These are phyloP conservation scores for Ceratocystis huliohia DNA, from an alignment of 2,329 filamentous ascomycete genomes.

Conservation along the genomic window DNA sequence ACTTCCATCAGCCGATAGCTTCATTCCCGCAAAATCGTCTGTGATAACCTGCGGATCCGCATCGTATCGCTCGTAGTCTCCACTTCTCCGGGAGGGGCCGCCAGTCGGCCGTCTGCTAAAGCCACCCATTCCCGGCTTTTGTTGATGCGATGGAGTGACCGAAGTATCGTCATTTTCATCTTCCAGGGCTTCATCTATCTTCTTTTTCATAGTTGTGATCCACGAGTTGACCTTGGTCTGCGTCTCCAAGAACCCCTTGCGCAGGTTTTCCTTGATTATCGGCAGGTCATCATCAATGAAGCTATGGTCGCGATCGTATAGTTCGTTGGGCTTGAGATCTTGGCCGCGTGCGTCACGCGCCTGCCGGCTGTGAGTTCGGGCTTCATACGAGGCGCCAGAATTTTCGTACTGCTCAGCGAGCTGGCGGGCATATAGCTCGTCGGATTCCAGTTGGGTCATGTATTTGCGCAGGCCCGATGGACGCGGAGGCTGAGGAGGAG, in stretches of 20 bases:
- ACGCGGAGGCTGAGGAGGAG: conserved; percentile 71
- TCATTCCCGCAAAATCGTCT: conserved; percentile 72
- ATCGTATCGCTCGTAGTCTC: conserved; percentile 85
- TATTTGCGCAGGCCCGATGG: conserved; percentile 48
- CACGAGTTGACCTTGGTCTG: conserved; percentile 86
- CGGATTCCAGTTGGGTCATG: conserved; percentile 72
- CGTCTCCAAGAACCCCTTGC: conserved; percentile 88
- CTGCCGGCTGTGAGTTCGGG: conserved; percentile 32
- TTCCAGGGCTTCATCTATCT: conserved; percentile 75
- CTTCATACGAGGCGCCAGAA: conserved; percentile 41
- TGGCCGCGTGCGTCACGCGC: conserved; percentile 26
- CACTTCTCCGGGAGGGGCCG: conserved; percentile 57
- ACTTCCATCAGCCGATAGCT: conserved; percentile 51
- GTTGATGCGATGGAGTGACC: conserved; percentile 8
- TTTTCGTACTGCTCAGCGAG: conserved; percentile 82
- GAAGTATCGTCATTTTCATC: conserved; percentile 46
- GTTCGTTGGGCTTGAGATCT: conserved; percentile 42
- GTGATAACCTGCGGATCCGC: conserved; percentile 81
- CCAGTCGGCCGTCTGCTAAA: conserved; percentile 40
- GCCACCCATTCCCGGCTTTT: conserved; percentile 9
- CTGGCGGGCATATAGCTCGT: conserved; percentile 84
- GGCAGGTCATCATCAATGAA: conserved; percentile 96
- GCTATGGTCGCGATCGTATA: conserved; percentile 58
- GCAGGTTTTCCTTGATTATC: conserved; percentile 81
- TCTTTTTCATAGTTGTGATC: conserved; percentile 86